Evolutionary conservation across 176 grass and related monocot genomes (phyloP).

Genomic region (Areca catechu): DNA sequence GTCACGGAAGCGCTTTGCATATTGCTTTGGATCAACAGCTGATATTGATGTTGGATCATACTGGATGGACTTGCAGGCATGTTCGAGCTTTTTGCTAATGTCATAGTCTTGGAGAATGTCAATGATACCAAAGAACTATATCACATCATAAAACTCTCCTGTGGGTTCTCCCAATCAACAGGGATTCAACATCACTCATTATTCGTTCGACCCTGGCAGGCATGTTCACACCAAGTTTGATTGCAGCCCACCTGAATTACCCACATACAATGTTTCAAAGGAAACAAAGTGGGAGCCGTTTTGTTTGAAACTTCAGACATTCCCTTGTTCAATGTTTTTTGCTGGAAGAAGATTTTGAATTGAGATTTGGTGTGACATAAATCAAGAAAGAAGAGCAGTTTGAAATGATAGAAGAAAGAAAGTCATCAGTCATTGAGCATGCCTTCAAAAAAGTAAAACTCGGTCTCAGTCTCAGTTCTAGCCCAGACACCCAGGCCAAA

Average conservation of each 20-base stretch:
- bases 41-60: conserved; percentile 80
- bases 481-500: too few species aligned
- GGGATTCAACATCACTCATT: conserved; percentile 29
- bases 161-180: conserved; percentile 56
- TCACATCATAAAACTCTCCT: conserved; percentile 56
- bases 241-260: conserved; percentile 34
- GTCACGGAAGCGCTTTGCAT: conserved; percentile 78
- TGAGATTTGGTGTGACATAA: too few species aligned
- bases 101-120: conserved; percentile 92
- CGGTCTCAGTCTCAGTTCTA: too few species aligned
- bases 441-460: too few species aligned
- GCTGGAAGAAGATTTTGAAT: too few species aligned
- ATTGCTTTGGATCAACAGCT: conserved; percentile 52
- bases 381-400: background rate
- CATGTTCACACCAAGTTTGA: conserved; percentile 64
- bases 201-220: conserved; percentile 68
- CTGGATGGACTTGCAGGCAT: conserved; percentile 79
- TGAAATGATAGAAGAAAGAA: too few species aligned
- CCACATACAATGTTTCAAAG: too few species aligned
- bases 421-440: too few species aligned
- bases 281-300: too few species aligned
- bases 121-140: conserved; percentile 84
- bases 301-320: too few species aligned
- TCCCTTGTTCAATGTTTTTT: too few species aligned
- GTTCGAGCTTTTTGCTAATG: conserved; percentile 86